phyloP scores from a whole-genome alignment of 179 eudicot species.

The Silene noctiflora region DNA sequence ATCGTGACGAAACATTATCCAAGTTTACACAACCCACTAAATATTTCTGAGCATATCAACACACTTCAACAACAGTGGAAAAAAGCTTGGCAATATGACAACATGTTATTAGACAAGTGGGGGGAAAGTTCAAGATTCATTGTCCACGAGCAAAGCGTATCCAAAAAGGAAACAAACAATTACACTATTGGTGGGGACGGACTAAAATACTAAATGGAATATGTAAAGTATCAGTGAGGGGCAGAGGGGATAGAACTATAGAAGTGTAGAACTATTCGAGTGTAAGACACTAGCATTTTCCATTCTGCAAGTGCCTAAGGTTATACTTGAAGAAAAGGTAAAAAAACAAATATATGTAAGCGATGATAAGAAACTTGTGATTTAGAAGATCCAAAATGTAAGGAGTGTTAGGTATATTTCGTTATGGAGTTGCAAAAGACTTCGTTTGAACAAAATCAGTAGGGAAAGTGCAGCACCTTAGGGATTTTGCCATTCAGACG shows the following conservation, averaged over 20 bases:
- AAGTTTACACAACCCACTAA: background rate
- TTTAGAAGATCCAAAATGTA: too few species aligned
- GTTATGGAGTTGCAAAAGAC: background rate
- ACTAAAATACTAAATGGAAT: too few species aligned
- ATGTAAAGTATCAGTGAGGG: too few species aligned
- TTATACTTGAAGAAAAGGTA: background rate
- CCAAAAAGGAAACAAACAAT: too few species aligned
- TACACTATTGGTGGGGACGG: too few species aligned
- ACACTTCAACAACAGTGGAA: background rate
- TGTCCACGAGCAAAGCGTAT: too few species aligned
- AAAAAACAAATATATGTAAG: background rate
- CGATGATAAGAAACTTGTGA: background rate
- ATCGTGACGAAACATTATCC: background rate
- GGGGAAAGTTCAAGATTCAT: too few species aligned
- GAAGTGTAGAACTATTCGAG: too few species aligned
- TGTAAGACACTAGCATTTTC: too few species aligned
- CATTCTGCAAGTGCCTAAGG: too few species aligned
- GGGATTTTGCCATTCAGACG: slow-evolving; percentile 96
- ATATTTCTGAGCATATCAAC: background rate
- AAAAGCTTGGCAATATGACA: background rate
- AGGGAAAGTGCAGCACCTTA: slow-evolving; percentile 48
- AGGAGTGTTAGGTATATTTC: background rate
- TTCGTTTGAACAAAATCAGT: background rate
- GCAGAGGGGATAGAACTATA: too few species aligned
- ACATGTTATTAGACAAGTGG: too few species aligned